Base-by-base conservation (phyloP, 176 grass and related monocot genomes). In the Rhipidocladum racemiflorum region DNA sequence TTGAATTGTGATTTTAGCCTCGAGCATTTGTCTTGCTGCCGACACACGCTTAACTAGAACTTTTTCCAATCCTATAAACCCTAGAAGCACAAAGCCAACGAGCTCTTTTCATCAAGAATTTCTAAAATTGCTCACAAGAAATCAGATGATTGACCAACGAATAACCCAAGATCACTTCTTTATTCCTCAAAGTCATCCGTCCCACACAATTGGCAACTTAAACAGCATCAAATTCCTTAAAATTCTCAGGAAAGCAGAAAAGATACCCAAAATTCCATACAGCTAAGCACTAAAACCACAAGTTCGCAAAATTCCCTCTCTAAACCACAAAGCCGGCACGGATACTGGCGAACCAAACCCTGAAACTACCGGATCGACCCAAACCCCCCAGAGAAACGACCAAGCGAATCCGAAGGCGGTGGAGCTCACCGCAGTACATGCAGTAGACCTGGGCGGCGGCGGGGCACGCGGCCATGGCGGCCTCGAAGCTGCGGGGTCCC, bases 341-440 rank as follows among this genome's bases (percentile, higher is more conserved):
- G 55, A 54, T 12, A 28, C 32, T 48, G 51, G 2, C 40, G 5
- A 57, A 9, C 54, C 35, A 60, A 88, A 64, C 70, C 38, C 69
- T 84, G 36, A 5, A 40, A 62, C 53, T 7, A 16, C 50, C 44
- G 12, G 28, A 77, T 77, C 29, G 40, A 74, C 21, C 6, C 14
- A 45, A 66, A 16, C 29, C 9, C 27, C 13, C 4, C 28, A 32
- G n/a, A 0, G 46, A 67, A 28, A 67, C 18, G 14, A 28, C 9
- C 7, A 54, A 75, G 38, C 55, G 20, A 62, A 81, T 76, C 63
- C 34, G 14, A 50, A 28, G 51, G 40, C 48, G 25, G 56, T 40
- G 49, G 61, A 87, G 72, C 96, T 90, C 81, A 99, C 96, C 87
- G 76, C 87, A 91, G 87, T 95, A 99, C 76, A 80, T 93, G 57